Evolutionary conservation across 1,284 basidiomycete genomes (phyloP).

Genomic region (Porodaedalea pini): DNA sequence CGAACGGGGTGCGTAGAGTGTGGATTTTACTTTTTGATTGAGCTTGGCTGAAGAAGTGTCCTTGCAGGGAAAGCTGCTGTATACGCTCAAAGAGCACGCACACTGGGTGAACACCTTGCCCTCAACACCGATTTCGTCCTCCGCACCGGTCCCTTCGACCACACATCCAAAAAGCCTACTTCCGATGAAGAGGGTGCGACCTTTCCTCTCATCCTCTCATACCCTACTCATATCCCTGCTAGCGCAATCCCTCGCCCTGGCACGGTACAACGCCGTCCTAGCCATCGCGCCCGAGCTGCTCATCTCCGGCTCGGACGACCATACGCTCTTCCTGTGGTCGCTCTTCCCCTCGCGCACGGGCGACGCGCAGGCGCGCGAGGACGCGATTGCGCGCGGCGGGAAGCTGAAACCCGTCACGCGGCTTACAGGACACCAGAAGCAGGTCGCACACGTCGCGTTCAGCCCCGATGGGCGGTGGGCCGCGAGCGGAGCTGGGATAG

Average conservation of each 20-base stretch:
- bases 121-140: conserved; percentile 95
- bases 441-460: conserved; percentile 94
- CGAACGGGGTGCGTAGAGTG: conserved; percentile 54
- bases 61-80: conserved; percentile 56
- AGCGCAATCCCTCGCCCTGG: conserved; percentile 75
- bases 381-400: conserved; percentile 36
- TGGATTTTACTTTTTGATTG: background rate
- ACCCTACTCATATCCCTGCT: background rate
- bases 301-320: conserved; percentile 93
- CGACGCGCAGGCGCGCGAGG: conserved; percentile 22
- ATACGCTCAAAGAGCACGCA: conserved; percentile 90
- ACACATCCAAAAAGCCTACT: conserved; percentile 70
- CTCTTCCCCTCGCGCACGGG: conserved; percentile 49
- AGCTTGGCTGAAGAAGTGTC: conserved; percentile 3
- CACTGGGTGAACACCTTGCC: conserved; percentile 99
- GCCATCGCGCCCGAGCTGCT: conserved; percentile 75
- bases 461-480: conserved; percentile 92
- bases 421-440: conserved; percentile 93
- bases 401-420: conserved; percentile 85
- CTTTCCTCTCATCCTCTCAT: conserved; percentile 4
- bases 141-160: conserved; percentile 93
- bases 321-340: conserved; percentile 93
- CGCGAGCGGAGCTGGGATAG: conserved; percentile 90
- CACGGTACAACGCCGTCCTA: conserved; percentile 70
- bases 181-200: conserved; percentile 75